Evolutionary conservation across 2,329 filamentous ascomycete species (phyloP).

Genomic region (Pezicula neosporulosa): DNA sequence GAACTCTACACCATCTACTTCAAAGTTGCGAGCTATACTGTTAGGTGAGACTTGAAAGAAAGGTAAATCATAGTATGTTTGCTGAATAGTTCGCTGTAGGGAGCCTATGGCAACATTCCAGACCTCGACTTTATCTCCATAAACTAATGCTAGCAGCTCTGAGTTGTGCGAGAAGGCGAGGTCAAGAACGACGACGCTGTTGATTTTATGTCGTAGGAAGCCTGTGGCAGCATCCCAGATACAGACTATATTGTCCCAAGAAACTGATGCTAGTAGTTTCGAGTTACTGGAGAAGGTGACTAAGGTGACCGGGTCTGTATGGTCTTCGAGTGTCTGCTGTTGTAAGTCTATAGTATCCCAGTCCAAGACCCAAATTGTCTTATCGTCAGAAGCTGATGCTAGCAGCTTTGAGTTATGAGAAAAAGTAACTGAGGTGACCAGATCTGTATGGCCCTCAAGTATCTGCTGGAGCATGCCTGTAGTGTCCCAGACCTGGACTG

Average conservation of each 20-base stretch:
- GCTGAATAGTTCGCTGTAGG: background rate
- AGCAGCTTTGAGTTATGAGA: too few species aligned
- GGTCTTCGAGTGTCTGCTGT: constrained; percentile 74
- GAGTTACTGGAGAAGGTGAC: background rate
- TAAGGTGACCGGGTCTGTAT: constrained; percentile 69
- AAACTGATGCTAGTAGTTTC: constrained; percentile 2
- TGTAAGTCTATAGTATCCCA: constrained; percentile 81
- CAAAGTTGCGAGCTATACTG: background rate
- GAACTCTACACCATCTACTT: background rate
- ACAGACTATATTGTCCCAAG: background rate
- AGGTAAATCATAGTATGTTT: background rate
- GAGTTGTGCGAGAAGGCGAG: constrained; percentile 20
- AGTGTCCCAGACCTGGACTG: too few species aligned
- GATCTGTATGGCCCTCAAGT: background rate
- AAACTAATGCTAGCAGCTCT: background rate
- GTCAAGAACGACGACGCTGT: constrained; percentile 75
- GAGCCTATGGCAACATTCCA: background rate
- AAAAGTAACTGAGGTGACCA: background rate
- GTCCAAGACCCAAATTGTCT: constrained; percentile 43
- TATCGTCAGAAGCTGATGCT: constrained; percentile 2
- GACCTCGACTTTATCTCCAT: background rate
- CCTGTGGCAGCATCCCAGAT: constrained; percentile 74
- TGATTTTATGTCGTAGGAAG: constrained; percentile 73
- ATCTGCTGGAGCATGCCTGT: background rate
- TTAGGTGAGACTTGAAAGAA: background rate